Base-by-base conservation (phyloP, 805 yeast genomes). In the Wickerhamiella bombiphila region DNA sequence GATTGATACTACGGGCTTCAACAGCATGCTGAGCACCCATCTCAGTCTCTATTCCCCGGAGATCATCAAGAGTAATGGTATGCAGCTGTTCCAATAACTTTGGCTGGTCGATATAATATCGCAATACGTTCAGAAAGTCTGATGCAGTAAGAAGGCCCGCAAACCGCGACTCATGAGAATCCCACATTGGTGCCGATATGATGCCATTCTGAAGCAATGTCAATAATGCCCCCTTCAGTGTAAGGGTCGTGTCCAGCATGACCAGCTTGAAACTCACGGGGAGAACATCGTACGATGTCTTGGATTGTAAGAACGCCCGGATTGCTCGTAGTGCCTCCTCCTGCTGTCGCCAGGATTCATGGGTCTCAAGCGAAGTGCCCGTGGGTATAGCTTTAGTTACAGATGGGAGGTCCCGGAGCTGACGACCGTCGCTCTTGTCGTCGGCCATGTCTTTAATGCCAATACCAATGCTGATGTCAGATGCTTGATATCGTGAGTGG, bases 111-210 rank as follows among this genome's bases (percentile, higher is more conserved):
- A 82, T 79, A 60, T 86, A 88, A 60, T 86, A 91, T 55, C 85
- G 94, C 44, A 91, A 83, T 38, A 88, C 96, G 51, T 91, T 88
- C 47, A 91, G 80, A 58, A 85, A 91, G 61, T 91, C 98, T 29
- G 80, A 72, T 14, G 93, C 75, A 3, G 97, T 91, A 50, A 91
- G 65, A 44, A 91, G 69, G 3, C 99, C 99, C 2, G 96, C 96
- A 64, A 91, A 91, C 51, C 80, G 69, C 13, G 94, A 80, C 13
- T 80, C 74, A 52, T 78, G 72, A 41, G 88, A 78, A 59, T 88
- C 81, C 99, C 99, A 91, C 37, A 91, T 64, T 2, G 99, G 98
- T 3, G 97, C 97, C 38, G 93, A 78, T 22, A 91, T 96, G 52
- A 91, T 83, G 55, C 82, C 81, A 58, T 91, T 91, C 55, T 91